Evolutionary conservation across 2,329 filamentous ascomycete species (phyloP).

Genomic region (Tolypocladium ovalisporum): DNA sequence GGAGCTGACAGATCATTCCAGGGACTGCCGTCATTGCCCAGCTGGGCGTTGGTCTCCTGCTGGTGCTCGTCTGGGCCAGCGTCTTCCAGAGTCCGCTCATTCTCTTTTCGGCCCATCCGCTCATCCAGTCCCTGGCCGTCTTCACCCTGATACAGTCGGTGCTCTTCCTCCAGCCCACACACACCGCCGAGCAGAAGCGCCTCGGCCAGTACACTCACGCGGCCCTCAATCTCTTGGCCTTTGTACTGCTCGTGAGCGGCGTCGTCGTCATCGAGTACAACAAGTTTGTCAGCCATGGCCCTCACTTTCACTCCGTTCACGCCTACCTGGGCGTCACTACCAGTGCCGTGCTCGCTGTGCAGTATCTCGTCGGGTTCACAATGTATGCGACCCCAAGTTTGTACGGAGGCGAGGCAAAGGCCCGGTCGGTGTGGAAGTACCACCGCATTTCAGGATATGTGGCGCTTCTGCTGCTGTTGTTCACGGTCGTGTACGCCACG

Average conservation of each 20-base stretch:
- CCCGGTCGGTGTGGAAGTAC: slow-evolving; percentile 82
- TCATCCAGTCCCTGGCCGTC: slow-evolving; percentile 56
- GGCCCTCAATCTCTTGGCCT: slow-evolving; percentile 53
- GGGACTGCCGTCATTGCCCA: slow-evolving; percentile 77
- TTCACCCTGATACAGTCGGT: slow-evolving; percentile 70
- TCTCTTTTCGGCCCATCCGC: slow-evolving; percentile 81
- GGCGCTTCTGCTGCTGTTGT: slow-evolving; percentile 58
- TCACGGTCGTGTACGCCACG: slow-evolving; percentile 64
- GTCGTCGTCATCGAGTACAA: slow-evolving; percentile 70
- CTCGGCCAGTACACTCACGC: slow-evolving; percentile 53
- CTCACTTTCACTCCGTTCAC: slow-evolving; percentile 72
- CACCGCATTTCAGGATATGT: slow-evolving; percentile 72
- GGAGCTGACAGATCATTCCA: slow-evolving; percentile 20
- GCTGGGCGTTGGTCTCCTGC: slow-evolving; percentile 63
- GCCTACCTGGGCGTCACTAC: slow-evolving; percentile 73
- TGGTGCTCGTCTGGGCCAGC: slow-evolving; percentile 65
- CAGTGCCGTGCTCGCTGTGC: slow-evolving; percentile 57
- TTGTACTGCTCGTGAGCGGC: slow-evolving; percentile 52
- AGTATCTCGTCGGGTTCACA: slow-evolving; percentile 70
- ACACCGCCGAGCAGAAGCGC: slow-evolving; percentile 63
- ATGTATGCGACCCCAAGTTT: slow-evolving; percentile 67
- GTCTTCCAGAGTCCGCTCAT: slow-evolving; percentile 62
- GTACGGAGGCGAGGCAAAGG: slow-evolving; percentile 69
- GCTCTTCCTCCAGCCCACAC: slow-evolving; percentile 79
- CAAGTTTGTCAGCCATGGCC: slow-evolving; percentile 57